These are phyloP conservation scores for Fusarium verticillioides DNA, from an alignment of 2,329 filamentous ascomycete species.

Conservation along the genomic window DNA sequence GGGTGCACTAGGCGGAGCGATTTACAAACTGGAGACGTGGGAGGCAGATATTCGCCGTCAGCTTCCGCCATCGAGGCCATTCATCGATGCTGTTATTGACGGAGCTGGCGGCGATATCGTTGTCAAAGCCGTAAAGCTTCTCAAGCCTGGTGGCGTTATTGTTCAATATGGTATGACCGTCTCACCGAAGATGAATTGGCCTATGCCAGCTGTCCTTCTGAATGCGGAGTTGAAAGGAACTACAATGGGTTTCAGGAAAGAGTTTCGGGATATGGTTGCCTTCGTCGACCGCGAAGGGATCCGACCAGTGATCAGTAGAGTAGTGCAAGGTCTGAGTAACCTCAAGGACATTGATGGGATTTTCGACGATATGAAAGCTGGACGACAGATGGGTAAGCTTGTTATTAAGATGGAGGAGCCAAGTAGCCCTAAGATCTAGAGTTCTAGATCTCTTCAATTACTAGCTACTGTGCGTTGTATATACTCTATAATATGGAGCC, in stretches of 20 bases:
- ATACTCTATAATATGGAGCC: too few species aligned
- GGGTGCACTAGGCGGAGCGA: too few species aligned
- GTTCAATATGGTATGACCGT: background rate
- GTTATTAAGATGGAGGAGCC: too few species aligned
- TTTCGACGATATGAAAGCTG: background rate
- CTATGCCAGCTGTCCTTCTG: background rate
- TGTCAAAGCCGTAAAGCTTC: background rate
- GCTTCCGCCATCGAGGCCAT: background rate
- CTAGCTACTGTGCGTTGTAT: too few species aligned
- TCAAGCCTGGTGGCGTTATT: background rate
- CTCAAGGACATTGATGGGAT: rapidly evolving
- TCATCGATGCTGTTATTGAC: background rate
- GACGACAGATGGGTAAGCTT: too few species aligned
- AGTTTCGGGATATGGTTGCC: background rate
- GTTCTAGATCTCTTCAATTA: too few species aligned
- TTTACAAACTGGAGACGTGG: background rate
- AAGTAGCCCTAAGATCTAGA: too few species aligned
- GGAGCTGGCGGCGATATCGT: background rate
- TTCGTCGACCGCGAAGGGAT: background rate
- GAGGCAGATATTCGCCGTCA: background rate
- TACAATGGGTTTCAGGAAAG: background rate
- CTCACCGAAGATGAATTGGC: background rate
- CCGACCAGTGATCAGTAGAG: background rate
- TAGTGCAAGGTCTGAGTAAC: background rate
- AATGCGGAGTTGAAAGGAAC: background rate